Base-by-base conservation (phyloP, 371 early-diverging fungal genomes). In the Parasitella parasitica region DNA sequence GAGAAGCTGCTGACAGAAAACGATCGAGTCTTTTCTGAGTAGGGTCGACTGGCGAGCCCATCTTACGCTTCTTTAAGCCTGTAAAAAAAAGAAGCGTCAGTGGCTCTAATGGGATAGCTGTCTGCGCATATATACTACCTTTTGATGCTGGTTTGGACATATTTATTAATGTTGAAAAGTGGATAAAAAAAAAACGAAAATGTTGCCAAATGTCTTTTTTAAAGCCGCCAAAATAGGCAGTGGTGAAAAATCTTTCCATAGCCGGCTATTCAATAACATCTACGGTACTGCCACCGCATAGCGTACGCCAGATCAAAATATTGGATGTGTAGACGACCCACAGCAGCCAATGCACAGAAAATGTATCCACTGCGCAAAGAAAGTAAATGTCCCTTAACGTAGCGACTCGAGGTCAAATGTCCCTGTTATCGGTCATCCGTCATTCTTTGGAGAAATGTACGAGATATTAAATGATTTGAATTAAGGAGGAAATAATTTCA, bases 1-100 rank as follows among this genome's bases (percentile, higher is more conserved):
- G 30, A 4, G 53, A 27, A 20, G 53, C 32, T 16, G 27, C 9
- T 3, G 61, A 43, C 13, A 61, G 24, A 26, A 61, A 61, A 9
- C 48, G 61, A 56, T 66, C 66, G 7, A 66, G 15, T 36, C 18
- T 59, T 37, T 6, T 41, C 30, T 66, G 66, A 6, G 56, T 32
- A 11, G 43, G 56, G 43, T 66, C 66, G 1, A 28, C 26, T 6
- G 41, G 22, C 11, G 49, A 27, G 52, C 32, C 53, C 41, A 26
- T 32, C 36, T 54, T 64, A 11, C 49, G 52, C 43, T 46, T 58
- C 12, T 54, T 64, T 15, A 36, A 24, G 20, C 46, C 46, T 46
- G 20, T 24, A 24, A 46, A 7, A 1, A 4, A 43, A n/a, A n/a
- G n/a, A n/a, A n/a, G n/a, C n/a, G n/a, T n/a, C n/a, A n/a, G n/a